These are phyloP conservation scores for Aspergillus funiculosus DNA, from an alignment of 495 filamentous ascomycete genomes.

Conservation along the genomic window DNA sequence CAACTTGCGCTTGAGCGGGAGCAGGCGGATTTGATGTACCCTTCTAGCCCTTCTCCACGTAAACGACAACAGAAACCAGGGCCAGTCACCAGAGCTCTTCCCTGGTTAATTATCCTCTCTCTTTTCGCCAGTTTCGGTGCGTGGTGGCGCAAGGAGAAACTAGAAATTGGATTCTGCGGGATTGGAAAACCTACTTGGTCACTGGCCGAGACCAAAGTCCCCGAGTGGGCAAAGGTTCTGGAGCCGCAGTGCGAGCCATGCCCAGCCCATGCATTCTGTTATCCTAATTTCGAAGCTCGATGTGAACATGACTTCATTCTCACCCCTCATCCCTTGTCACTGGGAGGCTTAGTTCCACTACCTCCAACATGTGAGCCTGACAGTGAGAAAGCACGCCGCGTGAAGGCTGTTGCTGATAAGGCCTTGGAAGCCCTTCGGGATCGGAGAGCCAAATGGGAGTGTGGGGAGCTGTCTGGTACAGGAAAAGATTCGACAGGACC, in stretches of 20 bases:
- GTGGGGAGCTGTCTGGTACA: slow-evolving; percentile 65
- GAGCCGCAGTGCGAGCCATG: slow-evolving; percentile 88
- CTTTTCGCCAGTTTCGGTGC: slow-evolving; percentile 65
- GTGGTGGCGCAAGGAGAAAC: slow-evolving; percentile 91
- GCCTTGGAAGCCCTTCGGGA: slow-evolving; percentile 85
- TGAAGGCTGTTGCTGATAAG: slow-evolving; percentile 80
- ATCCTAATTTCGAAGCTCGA: slow-evolving; percentile 61
- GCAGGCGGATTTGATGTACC: slow-evolving; percentile 34
- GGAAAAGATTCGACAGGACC: slow-evolving; percentile 53
- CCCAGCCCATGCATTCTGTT: slow-evolving; percentile 87
- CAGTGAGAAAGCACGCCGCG: slow-evolving; percentile 80
- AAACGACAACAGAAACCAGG: slow-evolving; percentile 34
- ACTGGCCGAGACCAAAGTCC: slow-evolving; percentile 49
- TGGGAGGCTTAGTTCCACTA: slow-evolving; percentile 76
- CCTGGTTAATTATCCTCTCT: slow-evolving; percentile 61
- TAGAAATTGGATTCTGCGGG: slow-evolving; percentile 91
- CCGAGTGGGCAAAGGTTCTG: slow-evolving; percentile 60
- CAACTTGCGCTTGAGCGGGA: slow-evolving; percentile 69
- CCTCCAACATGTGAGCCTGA: slow-evolving; percentile 94
- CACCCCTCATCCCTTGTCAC: slow-evolving; percentile 73
- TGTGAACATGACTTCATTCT: slow-evolving; percentile 88
- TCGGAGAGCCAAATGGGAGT: slow-evolving; percentile 82
- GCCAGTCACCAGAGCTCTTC: slow-evolving; percentile 41
- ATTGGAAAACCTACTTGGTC: slow-evolving; percentile 62
- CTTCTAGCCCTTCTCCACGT: slow-evolving; percentile 25